Evolutionary conservation across 805 yeast species (phyloP).

Genomic region (Ogataea glucozyma): DNA sequence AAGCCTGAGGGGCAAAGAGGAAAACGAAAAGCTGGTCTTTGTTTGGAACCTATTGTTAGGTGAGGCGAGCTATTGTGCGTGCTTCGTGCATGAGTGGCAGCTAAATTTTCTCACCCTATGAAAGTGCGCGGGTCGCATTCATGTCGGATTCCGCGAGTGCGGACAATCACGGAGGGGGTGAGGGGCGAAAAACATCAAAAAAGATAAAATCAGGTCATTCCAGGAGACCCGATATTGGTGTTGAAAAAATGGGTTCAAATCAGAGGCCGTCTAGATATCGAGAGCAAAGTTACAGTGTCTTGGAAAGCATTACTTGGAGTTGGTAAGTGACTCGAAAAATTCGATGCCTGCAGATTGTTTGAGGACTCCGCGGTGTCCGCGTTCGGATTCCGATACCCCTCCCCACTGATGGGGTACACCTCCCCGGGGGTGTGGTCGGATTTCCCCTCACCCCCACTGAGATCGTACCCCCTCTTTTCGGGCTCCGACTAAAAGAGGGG

Average conservation of each 20-base stretch:
- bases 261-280: no score
- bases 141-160: slow-evolving; percentile 7
- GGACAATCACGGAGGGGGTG: slow-evolving; percentile 7
- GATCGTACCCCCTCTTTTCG: slow-evolving; percentile 1
- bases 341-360: no score
- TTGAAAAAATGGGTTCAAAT: no score
- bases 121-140: slow-evolving; percentile 8
- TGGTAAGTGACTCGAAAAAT: no score
- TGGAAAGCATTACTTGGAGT: no score
- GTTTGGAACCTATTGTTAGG: background rate
- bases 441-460: slow-evolving; percentile 2
- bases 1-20: slow-evolving; percentile 6
- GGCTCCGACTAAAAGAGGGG: background rate
- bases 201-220: background rate
- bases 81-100: slow-evolving; percentile 6
- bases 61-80: background rate
- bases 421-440: no score
- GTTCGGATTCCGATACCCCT: background rate
- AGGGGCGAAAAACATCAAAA: background rate
- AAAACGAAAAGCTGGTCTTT: background rate
- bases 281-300: no score
- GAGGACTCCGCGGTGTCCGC: no score
- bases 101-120: slow-evolving; percentile 7
- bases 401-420: no score
- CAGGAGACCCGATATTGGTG: no score